Percentiles rank a stretch among this genome's conserved stretches.
phyloP scores from a whole-genome alignment of 345 rosid genomes.

The Fremontodendron californicum region DNA sequence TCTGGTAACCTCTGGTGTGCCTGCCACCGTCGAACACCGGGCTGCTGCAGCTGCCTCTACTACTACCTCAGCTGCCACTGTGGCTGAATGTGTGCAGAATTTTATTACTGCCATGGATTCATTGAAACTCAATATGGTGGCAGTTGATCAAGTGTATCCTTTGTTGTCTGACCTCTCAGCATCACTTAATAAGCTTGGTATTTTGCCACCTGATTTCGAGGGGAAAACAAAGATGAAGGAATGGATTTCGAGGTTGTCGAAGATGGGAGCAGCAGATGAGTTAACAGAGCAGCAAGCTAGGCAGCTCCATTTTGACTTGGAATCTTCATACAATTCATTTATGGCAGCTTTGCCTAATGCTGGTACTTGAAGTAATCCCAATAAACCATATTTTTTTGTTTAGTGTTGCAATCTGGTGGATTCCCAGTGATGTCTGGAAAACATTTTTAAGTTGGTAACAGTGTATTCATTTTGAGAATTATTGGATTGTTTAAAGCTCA shows the following conservation, averaged over 20 bases:
- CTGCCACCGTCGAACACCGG: constrained; percentile 89
- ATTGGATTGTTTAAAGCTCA: constrained; percentile 11
- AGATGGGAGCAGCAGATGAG: constrained; percentile 97
- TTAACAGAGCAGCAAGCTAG: constrained; percentile 91
- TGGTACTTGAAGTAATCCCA: constrained; percentile 38
- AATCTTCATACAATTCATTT: constrained; percentile 90
- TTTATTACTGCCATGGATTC: constrained; percentile 97
- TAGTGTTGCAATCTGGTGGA: not conserved
- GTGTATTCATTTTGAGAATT: constrained; percentile 17
- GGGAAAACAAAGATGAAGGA: constrained; percentile 94
- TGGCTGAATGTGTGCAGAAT: constrained; percentile 89
- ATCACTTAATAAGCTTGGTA: constrained; percentile 67
- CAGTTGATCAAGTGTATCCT: constrained; percentile 91
- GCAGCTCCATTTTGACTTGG: constrained; percentile 90
- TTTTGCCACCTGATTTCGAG: constrained; percentile 80
- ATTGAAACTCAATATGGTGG: constrained; percentile 85
- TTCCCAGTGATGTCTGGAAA: not conserved
- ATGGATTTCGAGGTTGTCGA: constrained; percentile 78
- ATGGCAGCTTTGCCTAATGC: constrained; percentile 96
- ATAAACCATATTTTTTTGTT: not conserved
- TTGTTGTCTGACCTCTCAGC: constrained; percentile 75
- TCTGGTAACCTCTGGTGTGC: constrained; percentile 78
- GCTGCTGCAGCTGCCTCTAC: constrained; percentile 61
- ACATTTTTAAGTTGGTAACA: constrained; percentile 11
- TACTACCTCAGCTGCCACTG: constrained; percentile 73